Percentiles rank a stretch among this genome's conserved stretches.
phyloP scores from a whole-genome alignment of 2,329 filamentous ascomycete genomes.

The Zymoseptoria pseudotritici region DNA sequence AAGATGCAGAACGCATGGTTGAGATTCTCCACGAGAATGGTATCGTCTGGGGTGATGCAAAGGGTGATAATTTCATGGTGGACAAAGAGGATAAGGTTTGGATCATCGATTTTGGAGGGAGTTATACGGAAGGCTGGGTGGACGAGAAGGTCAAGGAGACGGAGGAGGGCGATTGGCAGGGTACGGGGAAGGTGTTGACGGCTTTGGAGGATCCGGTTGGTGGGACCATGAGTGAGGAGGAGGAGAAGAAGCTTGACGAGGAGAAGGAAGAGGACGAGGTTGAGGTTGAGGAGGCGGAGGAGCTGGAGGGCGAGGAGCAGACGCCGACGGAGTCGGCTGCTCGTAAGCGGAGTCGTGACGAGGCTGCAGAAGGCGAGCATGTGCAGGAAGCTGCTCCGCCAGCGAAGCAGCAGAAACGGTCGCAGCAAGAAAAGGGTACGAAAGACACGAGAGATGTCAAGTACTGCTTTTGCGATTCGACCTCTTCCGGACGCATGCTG shows the following conservation, averaged over 20 bases:
- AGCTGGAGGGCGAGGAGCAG: slow-evolving; percentile 3
- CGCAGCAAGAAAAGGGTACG: not conserved
- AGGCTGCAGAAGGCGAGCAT: not conserved
- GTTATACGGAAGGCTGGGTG: slow-evolving; percentile 33
- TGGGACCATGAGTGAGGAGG: slow-evolving; percentile 8
- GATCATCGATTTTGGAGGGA: slow-evolving; percentile 35
- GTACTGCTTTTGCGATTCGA: not conserved
- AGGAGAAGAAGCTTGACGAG: slow-evolving; percentile 7
- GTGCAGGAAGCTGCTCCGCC: not conserved
- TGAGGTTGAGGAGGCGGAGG: not conserved
- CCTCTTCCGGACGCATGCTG: slow-evolving; percentile 51
- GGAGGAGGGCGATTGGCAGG: slow-evolving; percentile 29
- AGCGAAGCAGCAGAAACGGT: not conserved
- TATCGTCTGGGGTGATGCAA: slow-evolving; percentile 35
- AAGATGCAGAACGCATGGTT: slow-evolving; percentile 22
- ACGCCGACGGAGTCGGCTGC: not conserved
- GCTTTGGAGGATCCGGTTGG: slow-evolving; percentile 24
- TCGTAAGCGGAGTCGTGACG: not conserved
- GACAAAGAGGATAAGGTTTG: slow-evolving; percentile 30
- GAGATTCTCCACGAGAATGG: slow-evolving; percentile 28
- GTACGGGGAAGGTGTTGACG: slow-evolving; percentile 24
- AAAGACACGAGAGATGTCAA: not conserved
- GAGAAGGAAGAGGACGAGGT: slow-evolving; percentile 2
- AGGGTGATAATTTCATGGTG: slow-evolving; percentile 36
- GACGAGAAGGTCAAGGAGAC: slow-evolving; percentile 30